These are phyloP conservation scores for Neurospora hispaniola DNA, from an alignment of 495 filamentous ascomycete species.

Conservation along the genomic window DNA sequence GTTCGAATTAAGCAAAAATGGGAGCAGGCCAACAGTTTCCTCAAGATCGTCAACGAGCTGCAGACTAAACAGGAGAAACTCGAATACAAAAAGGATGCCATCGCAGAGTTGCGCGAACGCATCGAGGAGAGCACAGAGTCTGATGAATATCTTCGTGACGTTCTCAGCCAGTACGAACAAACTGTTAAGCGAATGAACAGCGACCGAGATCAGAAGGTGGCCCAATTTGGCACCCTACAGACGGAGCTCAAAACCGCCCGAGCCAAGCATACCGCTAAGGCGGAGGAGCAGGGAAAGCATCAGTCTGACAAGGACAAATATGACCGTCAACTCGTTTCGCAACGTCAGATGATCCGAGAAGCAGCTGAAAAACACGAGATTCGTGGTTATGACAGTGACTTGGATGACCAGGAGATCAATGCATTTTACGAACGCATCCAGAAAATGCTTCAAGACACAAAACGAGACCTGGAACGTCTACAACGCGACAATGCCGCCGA, in stretches of 20 bases:
- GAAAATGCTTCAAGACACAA: constrained; percentile 69
- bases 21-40: constrained; percentile 34
- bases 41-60: constrained; percentile 52
- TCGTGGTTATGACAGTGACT: constrained; percentile 67
- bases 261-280: constrained; percentile 53
- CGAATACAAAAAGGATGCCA: constrained; percentile 42
- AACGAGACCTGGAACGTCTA: constrained; percentile 59
- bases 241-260: constrained; percentile 49
- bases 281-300: constrained; percentile 71
- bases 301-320: constrained; percentile 80
- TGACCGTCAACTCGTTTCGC: constrained; percentile 61
- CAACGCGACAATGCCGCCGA: constrained; percentile 61
- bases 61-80: constrained; percentile 49
- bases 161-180: constrained; percentile 73
- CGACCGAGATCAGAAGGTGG: constrained; percentile 50
- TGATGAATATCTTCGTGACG: constrained; percentile 65
- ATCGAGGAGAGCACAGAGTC: constrained; percentile 67
- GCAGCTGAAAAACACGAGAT: constrained; percentile 71
- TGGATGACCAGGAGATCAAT: constrained; percentile 61
- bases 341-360: constrained; percentile 64
- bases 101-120: constrained; percentile 56
- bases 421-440: constrained; percentile 69
- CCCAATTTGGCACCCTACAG: constrained; percentile 53
- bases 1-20: constrained; percentile 33
- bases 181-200: constrained; percentile 52